Conservation (phyloP, 2,329 filamentous ascomycete genomes). For the Penicillium sp. region DNA sequence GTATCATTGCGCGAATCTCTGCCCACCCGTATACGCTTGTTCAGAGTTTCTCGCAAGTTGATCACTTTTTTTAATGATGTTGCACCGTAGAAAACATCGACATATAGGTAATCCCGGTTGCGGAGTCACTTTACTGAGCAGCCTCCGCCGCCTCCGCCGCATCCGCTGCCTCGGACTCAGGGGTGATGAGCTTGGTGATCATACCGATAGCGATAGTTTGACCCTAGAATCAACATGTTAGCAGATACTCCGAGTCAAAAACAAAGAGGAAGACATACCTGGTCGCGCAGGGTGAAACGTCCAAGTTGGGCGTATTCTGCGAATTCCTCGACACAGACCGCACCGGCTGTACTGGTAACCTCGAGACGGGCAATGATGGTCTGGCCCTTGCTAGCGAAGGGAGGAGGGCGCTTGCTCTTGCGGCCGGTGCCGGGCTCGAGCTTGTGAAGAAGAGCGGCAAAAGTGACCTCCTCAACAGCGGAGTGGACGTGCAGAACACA, state of each 20-base stretch:
- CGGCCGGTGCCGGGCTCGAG: slow-evolving; percentile 90
- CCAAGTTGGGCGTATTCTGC: slow-evolving; percentile 95
- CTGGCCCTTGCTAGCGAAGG: slow-evolving; percentile 75
- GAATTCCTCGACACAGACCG: slow-evolving; percentile 89
- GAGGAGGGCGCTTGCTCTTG: slow-evolving; percentile 88
- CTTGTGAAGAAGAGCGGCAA: slow-evolving; percentile 82
- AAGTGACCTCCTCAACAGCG: slow-evolving; percentile 95
- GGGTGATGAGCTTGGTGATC: slow-evolving; percentile 78
- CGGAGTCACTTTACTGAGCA: slow-evolving; percentile 1
- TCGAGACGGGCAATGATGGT: slow-evolving; percentile 91
- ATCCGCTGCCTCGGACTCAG: slow-evolving; percentile 18
- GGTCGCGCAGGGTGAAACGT: slow-evolving; percentile 83
- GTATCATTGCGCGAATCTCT: slow-evolving; percentile 25
- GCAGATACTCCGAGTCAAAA: slow-evolving; percentile 13
- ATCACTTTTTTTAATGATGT: not conserved
- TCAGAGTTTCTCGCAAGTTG: slow-evolving; percentile 7
- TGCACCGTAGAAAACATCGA: not conserved
- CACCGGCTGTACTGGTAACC: slow-evolving; percentile 76
- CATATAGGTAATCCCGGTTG: not conserved
- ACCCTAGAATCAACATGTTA: slow-evolving; percentile 55
- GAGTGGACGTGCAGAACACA: slow-evolving; percentile 97
- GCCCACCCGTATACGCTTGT: slow-evolving; percentile 17
- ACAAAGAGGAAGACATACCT: slow-evolving; percentile 53
- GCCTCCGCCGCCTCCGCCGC: too few relatives aligned
- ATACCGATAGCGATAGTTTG: slow-evolving; percentile 99